These are phyloP conservation scores for Osmanthus fragrans DNA, from an alignment of 257 asterid species.

Conservation along the genomic window DNA sequence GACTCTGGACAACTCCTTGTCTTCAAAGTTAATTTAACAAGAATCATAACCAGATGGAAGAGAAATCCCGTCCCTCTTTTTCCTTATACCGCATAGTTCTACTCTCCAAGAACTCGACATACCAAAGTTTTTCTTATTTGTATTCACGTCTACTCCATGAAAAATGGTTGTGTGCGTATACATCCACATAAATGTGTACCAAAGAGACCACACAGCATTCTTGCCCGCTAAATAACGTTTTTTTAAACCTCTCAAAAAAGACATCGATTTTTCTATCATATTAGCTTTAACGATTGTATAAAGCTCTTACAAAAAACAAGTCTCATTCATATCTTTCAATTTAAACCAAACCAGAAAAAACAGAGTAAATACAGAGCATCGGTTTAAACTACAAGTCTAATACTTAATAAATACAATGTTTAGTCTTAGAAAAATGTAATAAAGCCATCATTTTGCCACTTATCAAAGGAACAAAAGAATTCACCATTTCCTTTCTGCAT, in stretches of 20 bases:
- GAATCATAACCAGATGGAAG: neutral
- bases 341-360: neutral
- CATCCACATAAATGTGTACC: too few relatives aligned
- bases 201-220: too few relatives aligned
- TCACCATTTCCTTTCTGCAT: constrained; percentile 32
- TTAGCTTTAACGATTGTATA: neutral
- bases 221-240: neutral
- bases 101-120: neutral
- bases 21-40: neutral
- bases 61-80: neutral
- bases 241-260: neutral
- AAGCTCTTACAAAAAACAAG: neutral
- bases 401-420: constrained; percentile 11
- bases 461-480: constrained; percentile 25
- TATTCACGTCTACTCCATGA: neutral
- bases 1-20: too few relatives aligned
- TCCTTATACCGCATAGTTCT: neutral
- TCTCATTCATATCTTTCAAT: neutral
- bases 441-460: constrained; percentile 6
- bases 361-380: constrained; percentile 17
- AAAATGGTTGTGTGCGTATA: too few relatives aligned
- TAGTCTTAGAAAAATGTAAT: neutral
- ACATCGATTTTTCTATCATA: neutral
- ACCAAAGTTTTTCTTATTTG: neutral
- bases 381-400: constrained; percentile 9